Evolutionary conservation across 441 rosid species (phyloP).

Genomic region (Gossypium trilobum): DNA sequence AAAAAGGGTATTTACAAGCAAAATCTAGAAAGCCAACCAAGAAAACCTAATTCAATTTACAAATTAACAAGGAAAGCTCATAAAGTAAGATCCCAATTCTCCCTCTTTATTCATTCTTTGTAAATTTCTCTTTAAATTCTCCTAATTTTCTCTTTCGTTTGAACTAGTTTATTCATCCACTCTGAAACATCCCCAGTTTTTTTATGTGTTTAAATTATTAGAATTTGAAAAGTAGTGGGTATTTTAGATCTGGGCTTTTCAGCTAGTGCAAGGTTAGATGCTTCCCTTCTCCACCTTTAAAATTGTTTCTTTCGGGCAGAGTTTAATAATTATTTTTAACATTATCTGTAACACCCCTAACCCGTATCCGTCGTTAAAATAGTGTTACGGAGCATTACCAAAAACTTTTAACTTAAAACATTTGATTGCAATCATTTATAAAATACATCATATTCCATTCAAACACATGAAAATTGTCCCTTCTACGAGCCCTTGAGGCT

Average conservation of each 20-base stretch:
- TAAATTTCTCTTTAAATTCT: background rate
- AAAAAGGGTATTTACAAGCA: background rate
- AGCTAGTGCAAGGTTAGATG: conserved; percentile 11
- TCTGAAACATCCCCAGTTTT: background rate
- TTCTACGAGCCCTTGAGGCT: too few relatives aligned
- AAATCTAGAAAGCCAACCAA: conserved; percentile 8
- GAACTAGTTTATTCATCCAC: conserved; percentile 7
- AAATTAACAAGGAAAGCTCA: conserved; percentile 1
- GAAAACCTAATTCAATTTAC: background rate
- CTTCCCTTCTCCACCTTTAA: too few relatives aligned
- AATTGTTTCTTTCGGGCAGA: too few relatives aligned
- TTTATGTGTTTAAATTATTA: background rate
- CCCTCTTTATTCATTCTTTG: background rate
- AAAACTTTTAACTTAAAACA: too few relatives aligned
- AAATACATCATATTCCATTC: too few relatives aligned
- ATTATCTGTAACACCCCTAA: too few relatives aligned
- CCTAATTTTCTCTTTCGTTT: background rate
- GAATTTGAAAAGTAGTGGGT: background rate
- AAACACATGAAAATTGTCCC: too few relatives aligned
- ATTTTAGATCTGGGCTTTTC: conserved; percentile 23
- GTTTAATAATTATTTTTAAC: too few relatives aligned
- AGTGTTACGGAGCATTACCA: too few relatives aligned
- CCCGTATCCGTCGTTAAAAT: too few relatives aligned
- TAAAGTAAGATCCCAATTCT: background rate
- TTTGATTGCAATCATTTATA: too few relatives aligned